Percentiles rank a stretch among this genome's conserved stretches.
phyloP scores from a whole-genome alignment of 2,329 filamentous ascomycete genomes.

The Fusarium secorum region DNA sequence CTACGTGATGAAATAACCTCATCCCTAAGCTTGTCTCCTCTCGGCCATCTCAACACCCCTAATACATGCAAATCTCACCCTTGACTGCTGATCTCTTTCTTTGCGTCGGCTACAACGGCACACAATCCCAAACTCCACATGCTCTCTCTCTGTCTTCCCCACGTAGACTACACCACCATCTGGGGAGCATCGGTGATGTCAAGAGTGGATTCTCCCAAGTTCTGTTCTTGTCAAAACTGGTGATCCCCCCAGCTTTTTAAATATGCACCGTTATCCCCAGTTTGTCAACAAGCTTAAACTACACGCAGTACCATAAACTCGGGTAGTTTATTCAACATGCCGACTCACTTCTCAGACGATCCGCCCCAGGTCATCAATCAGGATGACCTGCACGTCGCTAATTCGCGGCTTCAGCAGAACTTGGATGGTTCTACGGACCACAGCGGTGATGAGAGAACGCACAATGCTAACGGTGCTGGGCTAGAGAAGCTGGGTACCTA shows the following conservation, averaged over 20 bases:
- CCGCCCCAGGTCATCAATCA: slow-evolving; percentile 50
- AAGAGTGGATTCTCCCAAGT: slow-evolving; percentile 21
- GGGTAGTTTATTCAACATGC: slow-evolving; percentile 31
- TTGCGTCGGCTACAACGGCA: slow-evolving; percentile 27
- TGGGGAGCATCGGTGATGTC: slow-evolving; percentile 31
- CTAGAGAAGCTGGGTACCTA: slow-evolving; percentile 50
- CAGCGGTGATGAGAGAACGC: slow-evolving; percentile 19
- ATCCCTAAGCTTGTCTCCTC: slow-evolving; percentile 1
- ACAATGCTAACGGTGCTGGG: slow-evolving; percentile 46
- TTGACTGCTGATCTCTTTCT: slow-evolving; percentile 1
- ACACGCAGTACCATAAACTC: background rate
- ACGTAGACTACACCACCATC: background rate
- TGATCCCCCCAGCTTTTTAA: slow-evolving; percentile 14
- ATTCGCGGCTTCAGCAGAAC: slow-evolving; percentile 43
- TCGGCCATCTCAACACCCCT: background rate
- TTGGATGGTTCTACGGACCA: slow-evolving; percentile 41
- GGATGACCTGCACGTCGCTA: slow-evolving; percentile 47
- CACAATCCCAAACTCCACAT: slow-evolving; percentile 11
- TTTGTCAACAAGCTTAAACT: background rate
- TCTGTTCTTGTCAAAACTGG: background rate
- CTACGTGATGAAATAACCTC: slow-evolving; percentile 2
- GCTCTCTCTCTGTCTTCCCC: background rate
- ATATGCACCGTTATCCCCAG: slow-evolving; percentile 15
- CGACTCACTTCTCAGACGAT: slow-evolving; percentile 48
- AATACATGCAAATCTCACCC: background rate